Evolutionary conservation across 129 eudicot genomes (phyloP).

Genomic region (Escallonia rubra): DNA sequence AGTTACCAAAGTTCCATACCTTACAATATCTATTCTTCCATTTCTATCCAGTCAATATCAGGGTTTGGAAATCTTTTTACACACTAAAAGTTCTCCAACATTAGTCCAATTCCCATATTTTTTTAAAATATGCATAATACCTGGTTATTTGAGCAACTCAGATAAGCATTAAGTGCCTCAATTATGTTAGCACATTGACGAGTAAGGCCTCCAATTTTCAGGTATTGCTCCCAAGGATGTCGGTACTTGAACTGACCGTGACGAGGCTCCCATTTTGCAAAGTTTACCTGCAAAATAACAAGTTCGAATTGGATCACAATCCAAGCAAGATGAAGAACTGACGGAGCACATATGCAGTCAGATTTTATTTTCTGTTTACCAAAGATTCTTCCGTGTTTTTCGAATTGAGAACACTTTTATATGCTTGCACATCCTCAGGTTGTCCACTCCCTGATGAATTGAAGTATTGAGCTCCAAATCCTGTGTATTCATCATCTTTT

Average conservation of each 20-base stretch:
- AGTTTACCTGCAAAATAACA: slow-evolving; percentile 30
- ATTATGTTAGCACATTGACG: slow-evolving; percentile 46
- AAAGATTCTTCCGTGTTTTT: slow-evolving; percentile 35
- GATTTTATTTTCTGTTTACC: slow-evolving; percentile 18
- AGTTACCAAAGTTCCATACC: too few species aligned
- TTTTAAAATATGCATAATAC: slow-evolving; percentile 18
- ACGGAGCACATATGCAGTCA: not conserved
- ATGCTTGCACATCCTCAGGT: slow-evolving; percentile 4
- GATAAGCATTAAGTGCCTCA: slow-evolving; percentile 38
- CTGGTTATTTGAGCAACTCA: slow-evolving; percentile 32
- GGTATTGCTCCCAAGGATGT: slow-evolving; percentile 57
- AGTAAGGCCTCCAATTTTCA: slow-evolving; percentile 33
- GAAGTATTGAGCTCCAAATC: slow-evolving; percentile 25
- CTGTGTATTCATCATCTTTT: slow-evolving; percentile 4
- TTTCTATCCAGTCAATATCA: too few species aligned
- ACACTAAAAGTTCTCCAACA: not conserved
- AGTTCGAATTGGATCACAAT: not conserved
- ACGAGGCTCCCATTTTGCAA: slow-evolving; percentile 56
- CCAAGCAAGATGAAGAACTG: not conserved
- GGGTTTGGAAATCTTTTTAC: too few species aligned
- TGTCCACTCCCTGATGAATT: slow-evolving; percentile 4
- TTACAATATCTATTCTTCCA: too few species aligned
- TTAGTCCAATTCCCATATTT: not conserved
- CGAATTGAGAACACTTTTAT: slow-evolving; percentile 35
- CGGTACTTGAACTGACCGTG: slow-evolving; percentile 44